Base-by-base conservation (phyloP, 768 basidiomycete species). In the Terana coerulea region DNA sequence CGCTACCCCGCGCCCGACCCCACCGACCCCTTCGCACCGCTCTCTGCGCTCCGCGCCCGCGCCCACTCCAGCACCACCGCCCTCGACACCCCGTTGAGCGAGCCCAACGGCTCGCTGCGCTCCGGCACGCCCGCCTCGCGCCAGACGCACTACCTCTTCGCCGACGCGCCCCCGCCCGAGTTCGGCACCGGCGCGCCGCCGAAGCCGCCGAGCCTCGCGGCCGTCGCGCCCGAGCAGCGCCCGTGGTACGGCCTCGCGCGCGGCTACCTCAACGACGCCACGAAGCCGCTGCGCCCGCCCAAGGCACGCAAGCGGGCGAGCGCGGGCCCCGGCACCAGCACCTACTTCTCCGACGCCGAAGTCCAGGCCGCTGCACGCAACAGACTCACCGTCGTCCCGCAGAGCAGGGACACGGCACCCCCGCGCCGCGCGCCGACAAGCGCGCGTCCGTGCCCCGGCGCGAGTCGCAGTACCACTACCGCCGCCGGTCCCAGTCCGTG, bases 1-100 rank as follows among this genome's bases (percentile, higher is more conserved):
- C 72, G 79, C 34, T 88, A 87, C 63, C 86, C 86, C 4, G 66
- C 71, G 1, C 84, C 84, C 26, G 86, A 88, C 66, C 84, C 84
- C 19, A 62, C 60, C 15, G 84, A 88, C 63, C 86, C 86, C 1
- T 87, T 87, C 56, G 85, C 81, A 5, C 79, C 86, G 0, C 77
- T 88, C 36, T 77, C 79, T 61, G 79, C 80, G 22, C 72, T 88
- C 24, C 79, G 86, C 44, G 77, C 74, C 53, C 77, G 84, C 49
- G 77, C 79, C 4, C 76, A 75, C 56, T 72, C 71, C 17, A 67
- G 70, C 49, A 53, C 59, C 30, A 44, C 58, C 46, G 54, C 53
- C 29, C 52, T 44, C 29, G 52, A 48, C 48, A 52, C 52, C 14
- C 36, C 52, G 12, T 40, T 46, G 30, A 39, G 33, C 25, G 50